These are phyloP conservation scores for Gigaspora rosea DNA, from an alignment of 192 early-diverging fungal genomes.

Conservation along the genomic window DNA sequence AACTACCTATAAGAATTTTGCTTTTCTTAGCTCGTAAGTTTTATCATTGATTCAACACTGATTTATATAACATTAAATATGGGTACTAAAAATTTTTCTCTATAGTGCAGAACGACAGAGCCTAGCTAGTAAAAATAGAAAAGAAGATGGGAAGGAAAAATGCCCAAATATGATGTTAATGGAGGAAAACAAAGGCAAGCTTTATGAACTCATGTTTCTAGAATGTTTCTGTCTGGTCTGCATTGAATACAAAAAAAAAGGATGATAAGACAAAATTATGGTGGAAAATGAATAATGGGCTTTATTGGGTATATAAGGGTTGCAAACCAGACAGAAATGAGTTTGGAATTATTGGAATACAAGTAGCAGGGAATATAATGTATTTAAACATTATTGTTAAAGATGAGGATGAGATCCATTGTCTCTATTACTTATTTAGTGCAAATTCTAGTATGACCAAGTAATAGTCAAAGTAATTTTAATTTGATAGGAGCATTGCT, in stretches of 20 bases:
- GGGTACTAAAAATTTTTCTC: background rate
- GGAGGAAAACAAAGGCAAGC: background rate
- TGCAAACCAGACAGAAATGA: background rate
- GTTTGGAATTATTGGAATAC: slow-evolving; percentile 25
- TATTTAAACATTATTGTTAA: too few relatives aligned
- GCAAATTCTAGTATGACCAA: too few relatives aligned
- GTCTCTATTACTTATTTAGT: too few relatives aligned
- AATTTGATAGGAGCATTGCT: too few relatives aligned
- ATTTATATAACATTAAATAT: background rate
- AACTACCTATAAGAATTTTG: background rate
- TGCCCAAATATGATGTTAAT: slow-evolving; percentile 9
- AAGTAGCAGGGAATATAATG: background rate
- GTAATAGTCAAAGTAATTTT: too few relatives aligned
- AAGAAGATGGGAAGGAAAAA: background rate
- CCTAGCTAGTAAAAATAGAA: slow-evolving; percentile 11
- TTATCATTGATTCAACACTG: background rate
- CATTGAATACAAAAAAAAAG: background rate
- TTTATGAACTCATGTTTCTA: slow-evolving; percentile 15
- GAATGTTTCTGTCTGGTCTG: slow-evolving; percentile 7
- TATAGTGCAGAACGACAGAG: slow-evolving; percentile 18
- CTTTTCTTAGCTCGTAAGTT: slow-evolving; percentile 10
- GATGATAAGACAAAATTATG: background rate
- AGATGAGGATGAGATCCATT: too few relatives aligned
- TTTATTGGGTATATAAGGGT: background rate
- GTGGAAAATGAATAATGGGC: background rate